Conservation (phyloP, 306 rosid genomes). For the Gleditsia sinensis region DNA sequence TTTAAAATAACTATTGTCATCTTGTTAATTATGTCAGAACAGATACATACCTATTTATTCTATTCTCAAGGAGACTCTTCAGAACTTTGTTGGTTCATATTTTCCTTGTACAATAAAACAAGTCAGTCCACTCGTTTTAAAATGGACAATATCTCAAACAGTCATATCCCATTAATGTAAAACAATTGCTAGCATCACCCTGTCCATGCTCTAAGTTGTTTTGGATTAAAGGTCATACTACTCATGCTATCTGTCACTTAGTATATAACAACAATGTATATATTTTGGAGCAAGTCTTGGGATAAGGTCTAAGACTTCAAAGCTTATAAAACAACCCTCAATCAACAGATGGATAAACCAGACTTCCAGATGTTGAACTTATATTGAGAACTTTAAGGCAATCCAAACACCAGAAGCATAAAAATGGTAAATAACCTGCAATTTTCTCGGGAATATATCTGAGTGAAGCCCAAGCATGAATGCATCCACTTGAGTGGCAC, state of each 20-base stretch:
- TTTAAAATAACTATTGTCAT: neutral
- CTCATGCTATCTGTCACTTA: neutral
- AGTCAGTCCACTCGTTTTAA: neutral
- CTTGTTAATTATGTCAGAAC: neutral
- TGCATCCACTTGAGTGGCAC: constrained; percentile 79
- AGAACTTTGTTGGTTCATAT: neutral
- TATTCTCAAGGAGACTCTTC: neutral
- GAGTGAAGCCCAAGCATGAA: constrained; percentile 93
- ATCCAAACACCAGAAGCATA: neutral
- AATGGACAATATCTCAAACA: neutral
- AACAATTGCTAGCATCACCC: neutral
- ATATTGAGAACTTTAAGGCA: neutral
- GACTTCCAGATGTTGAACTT: neutral
- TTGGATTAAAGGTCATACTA: neutral
- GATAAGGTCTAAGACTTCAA: neutral
- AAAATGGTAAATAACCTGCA: constrained; percentile 57
- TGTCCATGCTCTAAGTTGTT: neutral
- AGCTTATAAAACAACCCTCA: neutral
- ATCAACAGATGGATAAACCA: neutral
- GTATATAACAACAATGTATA: neutral
- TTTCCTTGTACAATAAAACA: neutral
- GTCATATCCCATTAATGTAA: neutral
- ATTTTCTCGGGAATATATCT: constrained; percentile 84
- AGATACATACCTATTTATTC: neutral
- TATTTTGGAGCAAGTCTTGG: neutral